Percentiles rank a stretch among this genome's conserved stretches.
Evolutionary conservation across 2,329 filamentous ascomycete genomes (phyloP).

Genomic region (Aureobasidium mangrovei): DNA sequence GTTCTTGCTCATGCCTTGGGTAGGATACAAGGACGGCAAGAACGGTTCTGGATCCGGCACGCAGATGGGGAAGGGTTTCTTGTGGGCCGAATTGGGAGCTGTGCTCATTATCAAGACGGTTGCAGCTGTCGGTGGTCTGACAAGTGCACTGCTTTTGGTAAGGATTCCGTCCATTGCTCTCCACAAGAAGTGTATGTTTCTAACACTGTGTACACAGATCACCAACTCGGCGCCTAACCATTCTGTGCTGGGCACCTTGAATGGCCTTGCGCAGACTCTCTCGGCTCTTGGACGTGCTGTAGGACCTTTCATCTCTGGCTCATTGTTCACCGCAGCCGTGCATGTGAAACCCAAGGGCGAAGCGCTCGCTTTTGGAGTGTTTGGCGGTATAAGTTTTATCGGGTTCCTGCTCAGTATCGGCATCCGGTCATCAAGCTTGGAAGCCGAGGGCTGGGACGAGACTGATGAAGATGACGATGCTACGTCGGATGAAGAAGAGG

Average conservation of each 20-base stretch:
- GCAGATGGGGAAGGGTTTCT: slow-evolving; percentile 52
- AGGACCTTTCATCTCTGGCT: slow-evolving; percentile 81
- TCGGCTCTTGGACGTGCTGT: slow-evolving; percentile 82
- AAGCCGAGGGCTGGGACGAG: slow-evolving; percentile 48
- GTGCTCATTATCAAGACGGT: slow-evolving; percentile 84
- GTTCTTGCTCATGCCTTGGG: slow-evolving; percentile 81
- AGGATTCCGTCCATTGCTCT: neutral
- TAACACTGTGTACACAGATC: slow-evolving; percentile 56
- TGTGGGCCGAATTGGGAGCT: slow-evolving; percentile 72
- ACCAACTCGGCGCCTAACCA: slow-evolving; percentile 87
- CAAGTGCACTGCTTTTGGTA: slow-evolving; percentile 69
- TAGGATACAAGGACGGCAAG: slow-evolving; percentile 62
- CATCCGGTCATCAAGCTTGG: slow-evolving; percentile 56
- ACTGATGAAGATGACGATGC: slow-evolving; percentile 32
- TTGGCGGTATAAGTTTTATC: slow-evolving; percentile 70
- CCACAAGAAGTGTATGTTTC: neutral
- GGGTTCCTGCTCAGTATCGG: slow-evolving; percentile 75
- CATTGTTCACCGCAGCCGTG: slow-evolving; percentile 71
- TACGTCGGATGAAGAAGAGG: slow-evolving; percentile 40
- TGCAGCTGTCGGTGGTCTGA: slow-evolving; percentile 79
- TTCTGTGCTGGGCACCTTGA: slow-evolving; percentile 77
- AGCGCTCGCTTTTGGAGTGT: slow-evolving; percentile 75
- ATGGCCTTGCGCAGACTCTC: slow-evolving; percentile 87
- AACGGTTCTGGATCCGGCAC: slow-evolving; percentile 35
- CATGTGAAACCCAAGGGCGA: slow-evolving; percentile 72